Evolutionary conservation across 2,329 filamentous ascomycete genomes (phyloP).

Genomic region (Hortaea sp.): DNA sequence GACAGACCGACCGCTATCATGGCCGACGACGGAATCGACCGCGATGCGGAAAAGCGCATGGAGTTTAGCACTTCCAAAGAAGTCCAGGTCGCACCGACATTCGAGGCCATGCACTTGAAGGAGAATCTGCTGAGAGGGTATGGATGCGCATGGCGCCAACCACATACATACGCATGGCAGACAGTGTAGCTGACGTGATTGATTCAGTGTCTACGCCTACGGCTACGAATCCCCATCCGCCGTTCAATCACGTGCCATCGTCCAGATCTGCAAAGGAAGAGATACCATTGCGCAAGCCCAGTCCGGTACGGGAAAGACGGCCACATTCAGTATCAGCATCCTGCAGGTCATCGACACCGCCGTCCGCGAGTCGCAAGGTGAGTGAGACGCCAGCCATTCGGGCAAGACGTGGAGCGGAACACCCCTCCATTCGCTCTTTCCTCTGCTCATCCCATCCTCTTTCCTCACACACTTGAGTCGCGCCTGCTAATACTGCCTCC

Average conservation of each 20-base stretch:
- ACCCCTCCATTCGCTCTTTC: not conserved
- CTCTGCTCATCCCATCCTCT: too few species aligned
- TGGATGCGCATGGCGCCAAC: not conserved
- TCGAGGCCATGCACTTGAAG: slow-evolving; percentile 89
- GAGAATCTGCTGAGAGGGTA: slow-evolving; percentile 70
- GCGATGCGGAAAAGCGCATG: slow-evolving; percentile 90
- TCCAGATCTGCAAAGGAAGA: slow-evolving; percentile 97
- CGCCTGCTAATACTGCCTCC: too few species aligned
- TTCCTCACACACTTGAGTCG: too few species aligned
- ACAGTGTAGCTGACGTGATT: too few species aligned
- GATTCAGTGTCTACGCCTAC: slow-evolving; percentile 78
- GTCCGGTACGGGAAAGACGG: slow-evolving; percentile 98
- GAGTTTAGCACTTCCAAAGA: slow-evolving; percentile 98
- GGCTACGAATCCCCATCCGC: slow-evolving; percentile 97
- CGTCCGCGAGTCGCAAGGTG: slow-evolving; percentile 96
- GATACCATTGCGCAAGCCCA: slow-evolving; percentile 98
- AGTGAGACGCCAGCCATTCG: slow-evolving; percentile 21
- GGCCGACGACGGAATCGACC: slow-evolving; percentile 79
- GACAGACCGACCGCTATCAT: slow-evolving; percentile 43
- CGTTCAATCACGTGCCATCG: slow-evolving; percentile 94
- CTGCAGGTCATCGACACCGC: slow-evolving; percentile 96
- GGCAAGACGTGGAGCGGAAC: not conserved
- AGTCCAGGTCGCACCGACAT: slow-evolving; percentile 82
- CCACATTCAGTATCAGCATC: slow-evolving; percentile 97
- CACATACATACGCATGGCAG: too few species aligned